Evolutionary conservation across 2,329 filamentous ascomycete genomes (phyloP), one percentile per base, ranked within the genome.

Genomic region (Talaromyces sp.): DNA sequence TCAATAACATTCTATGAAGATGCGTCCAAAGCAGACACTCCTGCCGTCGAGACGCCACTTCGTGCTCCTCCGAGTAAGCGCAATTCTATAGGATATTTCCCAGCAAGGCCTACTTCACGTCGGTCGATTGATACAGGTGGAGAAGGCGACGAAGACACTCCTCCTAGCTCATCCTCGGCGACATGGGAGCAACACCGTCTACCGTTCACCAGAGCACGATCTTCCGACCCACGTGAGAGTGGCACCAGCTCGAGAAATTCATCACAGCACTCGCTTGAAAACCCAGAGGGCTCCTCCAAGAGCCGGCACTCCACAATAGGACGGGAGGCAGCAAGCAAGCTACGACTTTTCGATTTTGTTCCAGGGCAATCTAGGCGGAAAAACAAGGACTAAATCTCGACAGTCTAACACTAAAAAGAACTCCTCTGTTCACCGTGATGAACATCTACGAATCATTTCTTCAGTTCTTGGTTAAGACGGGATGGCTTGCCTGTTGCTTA

Each of bases 211-310:
- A 32, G 57, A 32, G 56, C 55, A n/a, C 50, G 55, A 17, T 55
- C 59, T 2, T 61, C 59, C 1, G 59, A 61, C 29, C 51, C 52
- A 4, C 59, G 59, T 41, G 59, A 61, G 32, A 61, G 56, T 43
- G 56, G 29, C 51, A 43, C 59, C 21, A 61, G 51, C 38, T 78
- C 77, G 10, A 77, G 78, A 29, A 79, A 80, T 59, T 79, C 77
- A 2, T 80, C 78, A 7, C 78, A 75, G 0, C 77, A 79, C 60
- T 77, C 76, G 4, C 67, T 78, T 38, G 77, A 80, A 43, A 73
- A 73, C 43, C 64, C 70, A 1, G 75, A 78, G 17, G 64, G 61
- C 54, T 65, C 70, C 54, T 65, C 70, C 50, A 77, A 72, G 58
- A 69, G 67, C 31, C 74, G 72, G 59, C 68, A 74, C 63, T 70